These are phyloP conservation scores for Fusarium papillatum DNA, from an alignment of 2,329 filamentous ascomycete species.

Conservation along the genomic window DNA sequence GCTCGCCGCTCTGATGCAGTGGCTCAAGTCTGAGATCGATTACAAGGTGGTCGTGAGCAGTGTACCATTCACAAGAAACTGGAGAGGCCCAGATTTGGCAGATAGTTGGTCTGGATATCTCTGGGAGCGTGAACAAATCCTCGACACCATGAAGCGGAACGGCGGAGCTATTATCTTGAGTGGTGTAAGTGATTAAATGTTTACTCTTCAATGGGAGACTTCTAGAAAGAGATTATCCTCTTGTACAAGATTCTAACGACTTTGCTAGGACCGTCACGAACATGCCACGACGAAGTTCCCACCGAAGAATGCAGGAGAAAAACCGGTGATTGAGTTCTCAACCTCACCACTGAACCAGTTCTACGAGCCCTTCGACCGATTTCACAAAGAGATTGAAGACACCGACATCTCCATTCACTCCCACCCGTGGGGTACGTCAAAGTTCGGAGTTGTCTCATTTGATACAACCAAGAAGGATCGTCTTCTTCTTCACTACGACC, in stretches of 20 bases:
- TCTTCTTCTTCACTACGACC: neutral
- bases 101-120: conserved; percentile 5
- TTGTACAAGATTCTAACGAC: neutral
- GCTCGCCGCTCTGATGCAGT: neutral
- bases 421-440: neutral
- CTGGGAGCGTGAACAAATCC: neutral
- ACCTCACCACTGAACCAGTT: conserved; percentile 10
- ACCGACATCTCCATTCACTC: conserved; percentile 1
- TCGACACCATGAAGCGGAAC: neutral
- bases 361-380: conserved; percentile 7
- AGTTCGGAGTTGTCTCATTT: neutral
- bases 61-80: neutral
- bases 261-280: neutral
- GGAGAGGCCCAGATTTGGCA: neutral
- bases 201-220: neutral
- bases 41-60: neutral
- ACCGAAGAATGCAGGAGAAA: neutral
- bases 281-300: neutral
- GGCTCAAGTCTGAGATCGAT: neutral
- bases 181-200: neutral
- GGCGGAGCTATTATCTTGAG: neutral
- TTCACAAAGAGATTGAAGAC: conserved; percentile 1
- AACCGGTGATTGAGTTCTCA: conserved; percentile 5
- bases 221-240: neutral
- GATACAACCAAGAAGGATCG: neutral